Evolutionary conservation across 306 rosid genomes (phyloP).

Genomic region (Trichosanthes cucumerina): DNA sequence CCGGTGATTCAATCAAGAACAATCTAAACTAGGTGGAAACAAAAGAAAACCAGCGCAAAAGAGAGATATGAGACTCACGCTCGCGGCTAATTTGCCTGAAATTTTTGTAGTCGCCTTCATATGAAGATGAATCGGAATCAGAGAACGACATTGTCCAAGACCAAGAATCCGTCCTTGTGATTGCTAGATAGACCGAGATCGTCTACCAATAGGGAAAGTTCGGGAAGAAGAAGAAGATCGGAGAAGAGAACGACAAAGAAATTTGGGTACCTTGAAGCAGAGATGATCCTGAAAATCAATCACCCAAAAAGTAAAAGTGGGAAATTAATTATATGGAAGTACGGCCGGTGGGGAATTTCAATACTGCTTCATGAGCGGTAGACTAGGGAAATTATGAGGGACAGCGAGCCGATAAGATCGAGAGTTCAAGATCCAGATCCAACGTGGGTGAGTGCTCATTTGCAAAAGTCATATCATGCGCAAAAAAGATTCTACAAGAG

Average conservation of each 20-base stretch:
- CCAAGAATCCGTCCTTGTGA: neutral
- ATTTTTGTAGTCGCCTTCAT: conserved; percentile 39
- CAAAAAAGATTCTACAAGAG: no score
- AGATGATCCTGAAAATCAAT: neutral
- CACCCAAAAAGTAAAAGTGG: neutral
- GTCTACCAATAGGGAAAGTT: neutral
- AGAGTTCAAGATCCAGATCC: no score
- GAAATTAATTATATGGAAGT: neutral
- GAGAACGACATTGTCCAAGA: conserved; percentile 34
- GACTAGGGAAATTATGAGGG: no score
- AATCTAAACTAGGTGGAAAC: neutral
- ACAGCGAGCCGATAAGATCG: no score
- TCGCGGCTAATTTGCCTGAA: conserved; percentile 55
- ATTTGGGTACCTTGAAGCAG: no score
- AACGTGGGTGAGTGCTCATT: no score
- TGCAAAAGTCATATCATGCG: no score
- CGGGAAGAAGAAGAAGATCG: neutral
- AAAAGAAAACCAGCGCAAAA: neutral
- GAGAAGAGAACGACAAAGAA: conserved; percentile 8
- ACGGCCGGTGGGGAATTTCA: neutral
- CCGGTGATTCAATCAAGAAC: neutral
- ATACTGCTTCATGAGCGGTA: no score
- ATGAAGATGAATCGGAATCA: conserved; percentile 48
- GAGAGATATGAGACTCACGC: conserved; percentile 22
- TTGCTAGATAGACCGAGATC: neutral